Conservation (phyloP, 768 basidiomycete species). For the Rhizopogon salebrosus region DNA sequence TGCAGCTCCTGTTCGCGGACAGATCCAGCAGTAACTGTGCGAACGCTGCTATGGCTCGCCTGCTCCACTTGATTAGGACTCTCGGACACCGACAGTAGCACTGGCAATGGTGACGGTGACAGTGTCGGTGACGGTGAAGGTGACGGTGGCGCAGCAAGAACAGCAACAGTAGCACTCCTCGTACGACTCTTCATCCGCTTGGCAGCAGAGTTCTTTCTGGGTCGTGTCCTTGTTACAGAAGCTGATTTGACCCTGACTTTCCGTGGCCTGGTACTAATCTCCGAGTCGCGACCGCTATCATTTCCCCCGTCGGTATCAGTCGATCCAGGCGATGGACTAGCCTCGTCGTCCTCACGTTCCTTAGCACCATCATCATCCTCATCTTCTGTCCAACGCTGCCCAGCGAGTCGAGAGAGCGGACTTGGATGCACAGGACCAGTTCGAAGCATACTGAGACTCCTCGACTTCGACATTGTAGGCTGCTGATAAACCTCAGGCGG, state of each 20-base stretch:
- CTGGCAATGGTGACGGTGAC: constrained; percentile 9
- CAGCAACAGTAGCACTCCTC: constrained; percentile 65
- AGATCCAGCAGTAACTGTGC: constrained; percentile 63
- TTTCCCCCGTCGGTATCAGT: constrained; percentile 54
- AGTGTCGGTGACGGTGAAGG: too few relatives aligned
- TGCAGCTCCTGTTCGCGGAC: constrained; percentile 29
- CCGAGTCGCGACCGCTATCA: constrained; percentile 27
- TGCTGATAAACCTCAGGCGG: not conserved
- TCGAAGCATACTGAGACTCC: constrained; percentile 24
- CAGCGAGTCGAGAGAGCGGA: constrained; percentile 57
- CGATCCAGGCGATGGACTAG: constrained; percentile 55
- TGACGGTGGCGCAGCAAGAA: constrained; percentile 43
- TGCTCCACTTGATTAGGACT: constrained; percentile 30
- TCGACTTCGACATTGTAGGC: constrained; percentile 31
- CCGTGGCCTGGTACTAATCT: constrained; percentile 4
- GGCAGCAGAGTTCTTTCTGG: constrained; percentile 25
- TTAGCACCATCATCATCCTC: constrained; percentile 28
- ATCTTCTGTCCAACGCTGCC: constrained; percentile 50
- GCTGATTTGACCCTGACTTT: constrained; percentile 5
- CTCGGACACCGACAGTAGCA: not conserved
- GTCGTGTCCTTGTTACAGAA: constrained; percentile 26
- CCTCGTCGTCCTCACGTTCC: constrained; percentile 43
- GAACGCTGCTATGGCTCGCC: constrained; percentile 62
- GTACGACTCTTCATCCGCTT: constrained; percentile 38
- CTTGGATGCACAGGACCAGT: constrained; percentile 46